These are phyloP conservation scores for Herpetomonas samuelpessoai DNA, from an alignment of 208 protist genomes.

Conservation along the genomic window DNA sequence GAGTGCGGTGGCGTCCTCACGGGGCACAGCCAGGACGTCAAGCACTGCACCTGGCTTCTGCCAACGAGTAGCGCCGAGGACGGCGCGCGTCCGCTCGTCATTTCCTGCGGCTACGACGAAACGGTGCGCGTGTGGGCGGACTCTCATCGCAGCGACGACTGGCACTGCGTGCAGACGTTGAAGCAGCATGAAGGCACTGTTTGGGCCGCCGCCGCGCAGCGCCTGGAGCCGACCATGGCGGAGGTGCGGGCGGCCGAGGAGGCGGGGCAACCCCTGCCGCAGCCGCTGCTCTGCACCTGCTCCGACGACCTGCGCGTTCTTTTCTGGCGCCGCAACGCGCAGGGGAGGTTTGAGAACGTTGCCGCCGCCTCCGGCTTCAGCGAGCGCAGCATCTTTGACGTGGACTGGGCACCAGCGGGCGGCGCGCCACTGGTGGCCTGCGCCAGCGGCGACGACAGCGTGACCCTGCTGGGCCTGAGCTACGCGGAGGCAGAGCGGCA, in stretches of 20 bases:
- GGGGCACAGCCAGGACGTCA: constrained; percentile 91
- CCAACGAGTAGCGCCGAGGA: constrained; percentile 18
- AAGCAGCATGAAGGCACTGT: constrained; percentile 78
- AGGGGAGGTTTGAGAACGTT: constrained; percentile 34
- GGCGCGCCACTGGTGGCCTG: constrained; percentile 55
- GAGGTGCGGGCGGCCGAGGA: constrained; percentile 22
- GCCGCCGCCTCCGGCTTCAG: constrained; percentile 40
- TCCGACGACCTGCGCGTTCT: constrained; percentile 67
- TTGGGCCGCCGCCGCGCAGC: constrained; percentile 76
- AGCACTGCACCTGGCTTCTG: constrained; percentile 79
- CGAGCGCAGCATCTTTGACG: constrained; percentile 68
- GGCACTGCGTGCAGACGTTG: constrained; percentile 80
- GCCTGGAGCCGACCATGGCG: constrained; percentile 21
- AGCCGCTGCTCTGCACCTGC: constrained; percentile 69
- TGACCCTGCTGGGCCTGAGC: constrained; percentile 65
- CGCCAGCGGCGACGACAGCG: constrained; percentile 82
- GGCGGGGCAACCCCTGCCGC: constrained; percentile 13
- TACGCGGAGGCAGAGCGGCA: constrained; percentile 14
- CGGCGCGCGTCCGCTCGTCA: constrained; percentile 36
- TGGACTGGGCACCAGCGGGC: constrained; percentile 62
- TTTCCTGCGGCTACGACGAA: constrained; percentile 87
- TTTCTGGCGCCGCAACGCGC: constrained; percentile 56
- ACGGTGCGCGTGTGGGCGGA: constrained; percentile 65
- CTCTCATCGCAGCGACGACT: constrained; percentile 84
- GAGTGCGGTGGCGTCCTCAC: constrained; percentile 87